Percentiles rank a stretch among this genome's conserved stretches.
Conservation (phyloP, 768 basidiomycete genomes). For the Termitomyces sp. region DNA sequence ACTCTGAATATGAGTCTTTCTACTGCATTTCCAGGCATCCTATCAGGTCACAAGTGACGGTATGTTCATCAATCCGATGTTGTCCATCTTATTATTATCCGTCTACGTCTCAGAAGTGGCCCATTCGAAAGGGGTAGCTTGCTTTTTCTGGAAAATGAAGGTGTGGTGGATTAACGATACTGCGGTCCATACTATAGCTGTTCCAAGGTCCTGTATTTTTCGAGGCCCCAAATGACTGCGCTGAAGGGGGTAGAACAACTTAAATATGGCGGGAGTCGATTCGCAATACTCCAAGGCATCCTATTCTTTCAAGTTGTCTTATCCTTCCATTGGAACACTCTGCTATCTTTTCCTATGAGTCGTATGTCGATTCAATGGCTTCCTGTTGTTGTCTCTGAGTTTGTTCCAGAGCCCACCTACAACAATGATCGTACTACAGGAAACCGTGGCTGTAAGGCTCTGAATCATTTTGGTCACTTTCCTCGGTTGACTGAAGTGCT, state of each 20-base stretch:
- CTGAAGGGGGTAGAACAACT: neutral
- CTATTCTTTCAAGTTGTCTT: neutral
- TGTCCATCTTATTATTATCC: neutral
- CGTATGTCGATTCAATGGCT: neutral
- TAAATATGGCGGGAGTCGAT: neutral
- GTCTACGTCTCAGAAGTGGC: no score
- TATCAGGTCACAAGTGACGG: neutral
- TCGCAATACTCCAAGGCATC: neutral
- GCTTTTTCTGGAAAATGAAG: neutral
- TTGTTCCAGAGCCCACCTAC: neutral
- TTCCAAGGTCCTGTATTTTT: neutral
- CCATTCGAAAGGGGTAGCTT: neutral
- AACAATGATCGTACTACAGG: neutral
- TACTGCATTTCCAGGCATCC: neutral
- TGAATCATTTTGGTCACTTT: neutral
- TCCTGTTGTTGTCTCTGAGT: neutral
- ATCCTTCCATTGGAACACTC: neutral
- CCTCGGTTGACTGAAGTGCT: neutral
- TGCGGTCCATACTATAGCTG: neutral
- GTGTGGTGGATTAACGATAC: neutral
- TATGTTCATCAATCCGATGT: neutral
- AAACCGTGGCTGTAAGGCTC: neutral
- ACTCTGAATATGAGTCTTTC: neutral
- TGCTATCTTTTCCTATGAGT: neutral
- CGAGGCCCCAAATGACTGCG: neutral